Evolutionary conservation across 108 stramenopile species (phyloP).

Genomic region (Pseudonitzschia multistriata): DNA sequence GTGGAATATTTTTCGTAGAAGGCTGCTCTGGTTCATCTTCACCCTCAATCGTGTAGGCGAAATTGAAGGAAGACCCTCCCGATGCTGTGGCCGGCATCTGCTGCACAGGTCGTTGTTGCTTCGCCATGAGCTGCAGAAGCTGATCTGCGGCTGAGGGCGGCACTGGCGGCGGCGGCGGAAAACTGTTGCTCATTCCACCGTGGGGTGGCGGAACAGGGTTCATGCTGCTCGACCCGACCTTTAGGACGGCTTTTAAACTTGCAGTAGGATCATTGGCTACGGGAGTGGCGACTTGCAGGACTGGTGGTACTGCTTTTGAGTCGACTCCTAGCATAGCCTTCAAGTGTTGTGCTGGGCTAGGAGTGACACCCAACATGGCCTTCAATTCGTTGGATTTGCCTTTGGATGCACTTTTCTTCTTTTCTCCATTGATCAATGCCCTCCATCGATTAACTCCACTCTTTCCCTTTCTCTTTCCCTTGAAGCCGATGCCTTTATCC

Average conservation of each 20-base stretch:
- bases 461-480: constrained; percentile 38
- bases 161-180: constrained; percentile 18
- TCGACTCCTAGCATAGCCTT: constrained; percentile 67
- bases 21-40: constrained; percentile 47
- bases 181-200: not conserved
- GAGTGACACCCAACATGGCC: constrained; percentile 37
- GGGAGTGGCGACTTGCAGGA: not conserved
- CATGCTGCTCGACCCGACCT: constrained; percentile 15
- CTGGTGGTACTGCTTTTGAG: constrained; percentile 10
- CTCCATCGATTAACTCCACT: constrained; percentile 60
- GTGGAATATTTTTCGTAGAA: constrained; percentile 1
- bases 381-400: constrained; percentile 33
- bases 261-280: constrained; percentile 22
- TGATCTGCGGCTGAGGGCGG: constrained; percentile 61
- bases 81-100: constrained; percentile 10
- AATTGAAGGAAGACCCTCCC: constrained; percentile 60
- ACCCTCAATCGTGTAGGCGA: constrained; percentile 81
- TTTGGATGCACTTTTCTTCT: constrained; percentile 9
- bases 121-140: constrained; percentile 59
- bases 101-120: constrained; percentile 13
- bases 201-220: constrained; percentile 11
- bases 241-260: constrained; percentile 41
- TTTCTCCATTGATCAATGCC: constrained; percentile 31
- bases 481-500: constrained; percentile 67
- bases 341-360: constrained; percentile 36